Evolutionary conservation across 1,284 basidiomycete genomes (phyloP), one percentile per base, ranked within the genome.

Genomic region (Marasmius oreades): DNA sequence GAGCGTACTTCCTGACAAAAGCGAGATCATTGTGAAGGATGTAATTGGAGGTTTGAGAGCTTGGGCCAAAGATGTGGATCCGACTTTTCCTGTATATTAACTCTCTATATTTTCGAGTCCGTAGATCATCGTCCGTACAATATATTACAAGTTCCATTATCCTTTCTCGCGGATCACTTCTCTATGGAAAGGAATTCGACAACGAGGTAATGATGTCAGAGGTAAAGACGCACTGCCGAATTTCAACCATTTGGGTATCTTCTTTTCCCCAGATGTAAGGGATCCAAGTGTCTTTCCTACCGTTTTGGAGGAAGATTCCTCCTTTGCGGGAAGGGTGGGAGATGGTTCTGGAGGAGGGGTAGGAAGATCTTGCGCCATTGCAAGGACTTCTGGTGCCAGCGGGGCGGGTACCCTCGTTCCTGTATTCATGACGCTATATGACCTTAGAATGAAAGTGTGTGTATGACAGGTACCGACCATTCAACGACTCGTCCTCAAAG

Each of bases 81-180:
- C 75, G 37, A 69, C 67, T 11, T 95, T 95, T 67, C 93, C 93
- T 24, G 67, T 90, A 11, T 95, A 95, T 69, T 95, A 70, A 78
- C 26, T 24, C 31, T 11, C 50, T 28, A 34, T 23, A 34, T 37
- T 18, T 18, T 23, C 26, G 34, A 39, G 34, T 39, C 16, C 20
- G 39, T 42, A 42, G 39, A 42, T 42, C 39, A 18, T 42, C n/a
- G n/a, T 20, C 7, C 20, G 39, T 42, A 42, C 39, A 42, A 42
- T 7, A 42, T 7, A 16, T 18, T 42, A 42, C 44, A 31, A 5
- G 4, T 31, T 26, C 43, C 12, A 8, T 34, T 33, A 16, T 16
- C 8, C n/a, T 26, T 12, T 42, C 20, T 39, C 31, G 18, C 23
- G 22, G 24, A 42, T 55, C 53, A 65, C 53, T 67, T 67, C 55